A percentile compares a stretch with the other conserved stretches of the same genome.
Evolutionary conservation across 495 filamentous ascomycete genomes (phyloP).

Genomic region (Astrothelium subdiscretum): DNA sequence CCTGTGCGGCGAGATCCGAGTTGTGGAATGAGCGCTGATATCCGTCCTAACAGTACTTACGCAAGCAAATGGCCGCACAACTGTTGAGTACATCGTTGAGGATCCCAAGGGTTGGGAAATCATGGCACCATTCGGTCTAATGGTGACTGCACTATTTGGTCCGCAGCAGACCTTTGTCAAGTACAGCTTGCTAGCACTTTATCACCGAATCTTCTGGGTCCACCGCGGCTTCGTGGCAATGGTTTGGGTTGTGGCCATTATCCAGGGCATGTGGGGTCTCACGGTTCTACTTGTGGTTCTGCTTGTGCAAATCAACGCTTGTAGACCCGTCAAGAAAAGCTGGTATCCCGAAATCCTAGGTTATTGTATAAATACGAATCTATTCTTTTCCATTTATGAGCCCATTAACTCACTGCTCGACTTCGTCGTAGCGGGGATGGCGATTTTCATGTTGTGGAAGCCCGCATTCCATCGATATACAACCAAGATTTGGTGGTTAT

Average conservation of each 20-base stretch:
- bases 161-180: neutral
- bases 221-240: neutral
- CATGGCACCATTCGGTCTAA: neutral
- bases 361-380: neutral
- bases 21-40: neutral
- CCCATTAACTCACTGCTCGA: neutral
- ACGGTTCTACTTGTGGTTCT: neutral
- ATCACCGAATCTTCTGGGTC: neutral
- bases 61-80: neutral
- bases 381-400: neutral
- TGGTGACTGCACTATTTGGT: neutral
- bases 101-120: neutral
- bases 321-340: neutral
- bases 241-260: neutral
- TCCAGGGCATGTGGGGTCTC: neutral
- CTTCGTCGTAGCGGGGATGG: neutral
- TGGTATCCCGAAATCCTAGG: neutral
- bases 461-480: neutral
- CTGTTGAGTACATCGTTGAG: neutral
- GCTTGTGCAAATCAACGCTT: neutral
- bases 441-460: neutral
- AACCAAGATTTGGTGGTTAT: neutral
- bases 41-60: neutral
- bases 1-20: neutral
- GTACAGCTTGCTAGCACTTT: neutral